Evolutionary conservation across 345 rosid genomes (phyloP).

Genomic region (Turritis glabra): DNA sequence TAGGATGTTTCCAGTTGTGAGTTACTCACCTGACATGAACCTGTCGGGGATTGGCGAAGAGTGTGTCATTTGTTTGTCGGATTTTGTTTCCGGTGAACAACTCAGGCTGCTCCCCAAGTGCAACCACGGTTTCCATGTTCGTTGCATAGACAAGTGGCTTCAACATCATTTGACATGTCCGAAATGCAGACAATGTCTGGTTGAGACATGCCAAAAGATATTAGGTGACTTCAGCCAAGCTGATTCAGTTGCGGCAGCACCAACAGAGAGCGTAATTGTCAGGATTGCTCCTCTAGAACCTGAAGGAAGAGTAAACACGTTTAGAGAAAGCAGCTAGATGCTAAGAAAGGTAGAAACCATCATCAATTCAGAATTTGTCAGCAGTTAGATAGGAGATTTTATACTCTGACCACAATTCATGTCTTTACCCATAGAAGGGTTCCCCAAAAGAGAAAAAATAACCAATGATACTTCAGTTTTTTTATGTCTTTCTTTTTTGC

Average conservation of each 20-base stretch:
- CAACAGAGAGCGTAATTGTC: constrained; percentile 25
- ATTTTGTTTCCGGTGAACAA: constrained; percentile 45
- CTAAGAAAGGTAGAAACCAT: not conserved
- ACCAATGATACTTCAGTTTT: not conserved
- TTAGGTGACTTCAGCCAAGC: constrained; percentile 16
- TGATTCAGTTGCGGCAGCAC: not conserved
- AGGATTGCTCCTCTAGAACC: constrained; percentile 43
- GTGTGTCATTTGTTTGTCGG: constrained; percentile 60
- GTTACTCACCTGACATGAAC: constrained; percentile 44
- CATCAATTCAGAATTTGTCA: not conserved
- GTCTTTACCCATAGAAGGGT: not conserved
- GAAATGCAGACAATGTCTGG: constrained; percentile 53
- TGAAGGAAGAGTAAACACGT: constrained; percentile 37
- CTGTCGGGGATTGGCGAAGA: constrained; percentile 51
- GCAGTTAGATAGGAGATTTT: constrained; percentile 18
- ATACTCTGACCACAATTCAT: not conserved
- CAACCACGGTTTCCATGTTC: constrained; percentile 68
- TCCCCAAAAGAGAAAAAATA: not conserved
- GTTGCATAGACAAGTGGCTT: constrained; percentile 71
- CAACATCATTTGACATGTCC: constrained; percentile 68
- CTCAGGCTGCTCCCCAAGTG: constrained; percentile 62
- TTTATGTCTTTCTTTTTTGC: constrained; percentile 12
- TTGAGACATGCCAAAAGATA: constrained; percentile 41
- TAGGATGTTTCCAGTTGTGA: constrained; percentile 48
- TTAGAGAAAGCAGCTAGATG: constrained; percentile 26